Evolutionary conservation across 345 rosid species (phyloP).

Genomic region (Eucalyptus globulus): DNA sequence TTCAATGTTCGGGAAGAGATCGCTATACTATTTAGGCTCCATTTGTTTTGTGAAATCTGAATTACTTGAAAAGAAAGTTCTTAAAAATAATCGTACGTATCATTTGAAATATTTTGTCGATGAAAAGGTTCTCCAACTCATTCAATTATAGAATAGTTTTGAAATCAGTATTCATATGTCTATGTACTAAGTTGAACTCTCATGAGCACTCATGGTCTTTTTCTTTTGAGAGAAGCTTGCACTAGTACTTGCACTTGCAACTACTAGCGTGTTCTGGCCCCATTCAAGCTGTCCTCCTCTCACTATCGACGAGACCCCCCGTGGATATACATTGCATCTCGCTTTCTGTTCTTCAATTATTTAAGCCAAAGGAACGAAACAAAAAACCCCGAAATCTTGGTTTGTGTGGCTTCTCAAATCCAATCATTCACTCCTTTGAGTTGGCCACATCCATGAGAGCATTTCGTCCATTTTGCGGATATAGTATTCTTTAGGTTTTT

Average conservation of each 20-base stretch:
- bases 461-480: neutral
- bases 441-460: slow-evolving; percentile 33
- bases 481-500: slow-evolving; percentile 4
- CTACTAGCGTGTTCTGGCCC: slow-evolving; percentile 28
- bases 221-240: slow-evolving; percentile 1
- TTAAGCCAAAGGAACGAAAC: neutral
- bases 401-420: neutral
- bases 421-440: slow-evolving; percentile 38
- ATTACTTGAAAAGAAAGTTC: neutral
- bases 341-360: neutral
- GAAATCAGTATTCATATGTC: neutral
- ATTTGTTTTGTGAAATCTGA: fast-evolving
- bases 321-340: slow-evolving; percentile 50
- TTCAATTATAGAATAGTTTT: neutral
- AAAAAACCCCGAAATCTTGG: neutral
- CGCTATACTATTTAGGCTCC: neutral
- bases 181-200: neutral
- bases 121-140: neutral
- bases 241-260: slow-evolving; percentile 10
- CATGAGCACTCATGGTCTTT: slow-evolving; percentile 8
- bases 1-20: neutral
- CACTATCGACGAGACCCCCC: neutral
- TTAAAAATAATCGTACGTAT: fast-evolving
- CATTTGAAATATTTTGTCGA: neutral
- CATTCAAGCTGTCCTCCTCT: slow-evolving; percentile 38